Conservation (phyloP, 1,284 basidiomycete species). For the Rhodotorula sp. region DNA sequence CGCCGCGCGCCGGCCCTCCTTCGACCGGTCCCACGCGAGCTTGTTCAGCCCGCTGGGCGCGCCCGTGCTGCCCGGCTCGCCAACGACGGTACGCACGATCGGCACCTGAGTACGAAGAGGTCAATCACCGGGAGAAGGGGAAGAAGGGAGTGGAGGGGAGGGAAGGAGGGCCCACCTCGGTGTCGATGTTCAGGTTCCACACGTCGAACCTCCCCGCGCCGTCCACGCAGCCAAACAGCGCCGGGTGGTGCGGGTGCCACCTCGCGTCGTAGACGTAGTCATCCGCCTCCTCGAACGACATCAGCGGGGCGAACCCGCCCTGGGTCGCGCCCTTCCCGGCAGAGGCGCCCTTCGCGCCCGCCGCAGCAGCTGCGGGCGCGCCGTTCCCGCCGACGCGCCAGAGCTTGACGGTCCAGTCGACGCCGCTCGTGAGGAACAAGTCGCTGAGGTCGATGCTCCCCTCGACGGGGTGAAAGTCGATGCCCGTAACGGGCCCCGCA, state of each 20-base stretch:
- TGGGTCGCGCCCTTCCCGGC: not conserved
- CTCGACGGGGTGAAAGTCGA: slow-evolving; percentile 85
- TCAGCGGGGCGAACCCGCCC: slow-evolving; percentile 63
- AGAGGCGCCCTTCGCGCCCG: too few species aligned
- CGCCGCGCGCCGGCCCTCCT: slow-evolving; percentile 78
- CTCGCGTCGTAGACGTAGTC: slow-evolving; percentile 99
- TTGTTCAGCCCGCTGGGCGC: slow-evolving; percentile 85
- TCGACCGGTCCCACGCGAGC: slow-evolving; percentile 82
- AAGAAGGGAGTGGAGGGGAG: not conserved
- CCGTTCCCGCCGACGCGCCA: slow-evolving; percentile 58
- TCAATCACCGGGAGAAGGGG: too few species aligned
- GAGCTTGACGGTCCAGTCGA: slow-evolving; percentile 94
- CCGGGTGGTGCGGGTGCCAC: slow-evolving; percentile 95
- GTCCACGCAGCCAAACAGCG: slow-evolving; percentile 89
- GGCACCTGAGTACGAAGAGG: slow-evolving; percentile 63
- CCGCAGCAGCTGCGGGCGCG: not conserved
- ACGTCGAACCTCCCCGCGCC: slow-evolving; percentile 92
- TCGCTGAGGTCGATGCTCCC: slow-evolving; percentile 94
- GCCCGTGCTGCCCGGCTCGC: slow-evolving; percentile 51
- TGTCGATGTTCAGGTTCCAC: slow-evolving; percentile 93
- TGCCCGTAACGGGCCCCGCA: slow-evolving; percentile 85
- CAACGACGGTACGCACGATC: slow-evolving; percentile 65
- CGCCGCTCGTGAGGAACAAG: slow-evolving; percentile 84
- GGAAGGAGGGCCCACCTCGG: slow-evolving; percentile 67
- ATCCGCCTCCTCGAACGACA: slow-evolving; percentile 92